phyloP scores from a whole-genome alignment of 176 grass and related monocot species.

The Carex cristatella region DNA sequence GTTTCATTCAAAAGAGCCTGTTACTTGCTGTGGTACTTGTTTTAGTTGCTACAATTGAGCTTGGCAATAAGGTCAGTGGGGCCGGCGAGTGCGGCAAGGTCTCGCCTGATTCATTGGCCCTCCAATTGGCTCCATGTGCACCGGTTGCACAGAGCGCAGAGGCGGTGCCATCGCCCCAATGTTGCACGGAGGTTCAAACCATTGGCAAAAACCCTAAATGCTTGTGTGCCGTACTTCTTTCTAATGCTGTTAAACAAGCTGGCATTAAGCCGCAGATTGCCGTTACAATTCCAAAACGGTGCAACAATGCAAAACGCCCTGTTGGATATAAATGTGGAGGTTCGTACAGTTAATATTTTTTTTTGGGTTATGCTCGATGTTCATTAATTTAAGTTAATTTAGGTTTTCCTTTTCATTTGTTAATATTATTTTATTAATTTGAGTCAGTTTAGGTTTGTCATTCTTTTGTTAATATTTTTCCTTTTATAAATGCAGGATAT shows the following conservation, averaged over 20 bases:
- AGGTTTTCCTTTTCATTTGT: too few species aligned
- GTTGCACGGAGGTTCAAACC: conserved; percentile 49
- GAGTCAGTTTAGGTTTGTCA: background rate
- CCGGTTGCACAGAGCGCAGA: conserved; percentile 32
- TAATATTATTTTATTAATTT: too few species aligned
- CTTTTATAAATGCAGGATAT: background rate
- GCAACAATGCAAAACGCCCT: conserved; percentile 49
- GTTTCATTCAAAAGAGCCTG: background rate
- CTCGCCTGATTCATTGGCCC: conserved; percentile 44
- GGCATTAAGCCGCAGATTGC: conserved; percentile 57
- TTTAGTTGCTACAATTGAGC: background rate
- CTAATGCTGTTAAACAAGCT: conserved; percentile 37
- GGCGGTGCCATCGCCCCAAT: conserved; percentile 21
- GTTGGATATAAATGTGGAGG: conserved; percentile 72
- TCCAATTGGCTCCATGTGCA: conserved; percentile 48
- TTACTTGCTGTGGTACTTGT: conserved; percentile 1
- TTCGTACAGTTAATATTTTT: background rate
- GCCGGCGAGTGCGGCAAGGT: conserved; percentile 55
- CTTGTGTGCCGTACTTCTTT: conserved; percentile 70
- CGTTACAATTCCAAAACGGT: conserved; percentile 72
- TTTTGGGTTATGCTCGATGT: background rate
- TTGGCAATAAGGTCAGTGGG: conserved; percentile 10
- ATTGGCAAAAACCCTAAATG: conserved; percentile 56
- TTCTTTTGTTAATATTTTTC: background rate
- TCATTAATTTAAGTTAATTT: background rate